A percentile compares a stretch with the other conserved stretches of the same genome.
These are phyloP conservation scores for Litsea cubeba DNA, from an alignment of 164 flowering plant genomes.

Conservation along the genomic window DNA sequence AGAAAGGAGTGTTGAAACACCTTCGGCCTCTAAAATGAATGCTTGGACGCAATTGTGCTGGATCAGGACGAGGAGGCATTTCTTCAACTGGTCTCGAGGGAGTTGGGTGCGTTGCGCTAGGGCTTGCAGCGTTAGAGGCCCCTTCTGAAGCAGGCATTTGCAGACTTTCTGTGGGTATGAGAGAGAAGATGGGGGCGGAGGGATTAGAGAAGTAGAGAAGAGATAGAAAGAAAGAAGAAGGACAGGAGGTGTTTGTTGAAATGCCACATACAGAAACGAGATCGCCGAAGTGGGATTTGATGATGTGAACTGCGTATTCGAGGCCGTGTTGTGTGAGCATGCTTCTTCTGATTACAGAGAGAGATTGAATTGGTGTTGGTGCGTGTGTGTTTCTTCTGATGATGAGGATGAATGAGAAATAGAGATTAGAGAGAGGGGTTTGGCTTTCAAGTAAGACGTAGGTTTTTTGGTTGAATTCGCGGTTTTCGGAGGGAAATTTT, in stretches of 20 bases:
- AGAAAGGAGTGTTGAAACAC: constrained; percentile 18
- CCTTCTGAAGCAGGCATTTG: constrained; percentile 67
- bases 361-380: too few relatives aligned
- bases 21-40: constrained; percentile 38
- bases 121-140: constrained; percentile 40
- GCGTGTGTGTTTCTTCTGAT: too few relatives aligned
- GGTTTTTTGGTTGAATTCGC: too few relatives aligned
- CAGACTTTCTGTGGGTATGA: constrained; percentile 68
- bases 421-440: neutral
- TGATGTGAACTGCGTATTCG: constrained; percentile 57
- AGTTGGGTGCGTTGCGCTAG: constrained; percentile 48
- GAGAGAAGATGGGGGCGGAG: neutral
- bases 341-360: neutral
- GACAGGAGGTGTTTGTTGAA: neutral
- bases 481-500: too few relatives aligned
- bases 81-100: constrained; percentile 35
- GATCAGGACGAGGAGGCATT: constrained; percentile 67
- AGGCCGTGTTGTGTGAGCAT: constrained; percentile 56
- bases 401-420: too few relatives aligned
- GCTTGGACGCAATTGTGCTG: constrained; percentile 97
- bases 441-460: neutral
- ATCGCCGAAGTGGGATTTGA: constrained; percentile 64
- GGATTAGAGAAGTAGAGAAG: neutral
- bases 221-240: neutral
- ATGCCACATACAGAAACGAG: constrained; percentile 50